Evolutionary conservation across 176 grass and related monocot species (phyloP).

Genomic region (Carex myosuroides): DNA sequence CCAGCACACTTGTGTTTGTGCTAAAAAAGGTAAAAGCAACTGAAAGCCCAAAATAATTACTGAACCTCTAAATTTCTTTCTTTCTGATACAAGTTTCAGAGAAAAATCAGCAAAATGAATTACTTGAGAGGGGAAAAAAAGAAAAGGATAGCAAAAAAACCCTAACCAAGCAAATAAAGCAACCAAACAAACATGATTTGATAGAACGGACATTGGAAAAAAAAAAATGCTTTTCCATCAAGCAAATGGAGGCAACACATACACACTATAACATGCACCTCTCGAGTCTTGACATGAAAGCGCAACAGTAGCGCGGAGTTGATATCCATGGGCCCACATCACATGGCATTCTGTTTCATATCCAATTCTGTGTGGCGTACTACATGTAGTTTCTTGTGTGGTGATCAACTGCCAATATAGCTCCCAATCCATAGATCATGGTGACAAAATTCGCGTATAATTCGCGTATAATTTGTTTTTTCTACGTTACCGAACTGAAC

Average conservation of each 20-base stretch:
- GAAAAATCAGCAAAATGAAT: background rate
- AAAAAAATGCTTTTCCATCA: constrained; percentile 33
- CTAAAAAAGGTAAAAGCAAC: background rate
- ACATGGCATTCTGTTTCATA: constrained; percentile 29
- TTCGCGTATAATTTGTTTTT: no score
- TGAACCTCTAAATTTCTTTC: background rate
- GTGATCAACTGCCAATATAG: background rate
- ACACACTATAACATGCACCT: constrained; percentile 23
- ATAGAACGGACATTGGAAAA: constrained; percentile 19
- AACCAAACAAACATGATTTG: constrained; percentile 30
- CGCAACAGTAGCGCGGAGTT: constrained; percentile 53
- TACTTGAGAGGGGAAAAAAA: background rate
- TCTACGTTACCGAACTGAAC: no score
- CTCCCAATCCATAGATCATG: no score
- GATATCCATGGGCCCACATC: constrained; percentile 55
- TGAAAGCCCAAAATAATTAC: background rate
- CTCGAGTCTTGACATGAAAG: constrained; percentile 71
- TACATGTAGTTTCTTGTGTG: background rate
- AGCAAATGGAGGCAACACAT: constrained; percentile 44
- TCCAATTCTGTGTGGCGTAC: background rate
- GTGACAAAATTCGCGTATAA: no score
- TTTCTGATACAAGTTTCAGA: background rate
- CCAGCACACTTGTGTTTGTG: background rate
- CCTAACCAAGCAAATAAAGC: constrained; percentile 29
- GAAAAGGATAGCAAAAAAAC: constrained; percentile 3